Conservation (phyloP, 352 stramenopile genomes). For the Blastocystis sp. region DNA sequence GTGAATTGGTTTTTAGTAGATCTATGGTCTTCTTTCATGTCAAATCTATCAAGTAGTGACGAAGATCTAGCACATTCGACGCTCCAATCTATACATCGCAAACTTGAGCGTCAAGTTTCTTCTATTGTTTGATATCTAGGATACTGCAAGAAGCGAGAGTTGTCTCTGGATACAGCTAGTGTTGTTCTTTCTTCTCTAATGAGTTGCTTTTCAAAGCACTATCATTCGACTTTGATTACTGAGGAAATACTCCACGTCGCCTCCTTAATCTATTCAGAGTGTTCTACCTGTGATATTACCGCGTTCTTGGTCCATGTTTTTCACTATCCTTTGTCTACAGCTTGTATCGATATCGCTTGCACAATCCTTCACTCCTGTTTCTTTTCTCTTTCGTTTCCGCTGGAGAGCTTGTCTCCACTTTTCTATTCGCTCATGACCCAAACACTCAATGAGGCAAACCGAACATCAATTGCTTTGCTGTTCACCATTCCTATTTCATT, state of each 20-base stretch:
- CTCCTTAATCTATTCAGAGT: background rate
- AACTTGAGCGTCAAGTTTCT: background rate
- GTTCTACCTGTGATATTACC: background rate
- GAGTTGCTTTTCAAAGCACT: background rate
- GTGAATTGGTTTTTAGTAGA: background rate
- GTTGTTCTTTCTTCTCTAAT: background rate
- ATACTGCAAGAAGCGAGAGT: background rate
- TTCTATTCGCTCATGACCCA: background rate
- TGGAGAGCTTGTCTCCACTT: background rate
- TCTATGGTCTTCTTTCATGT: background rate
- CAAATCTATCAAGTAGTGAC: background rate
- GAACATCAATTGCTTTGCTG: background rate
- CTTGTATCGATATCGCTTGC: background rate
- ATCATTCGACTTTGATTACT: background rate
- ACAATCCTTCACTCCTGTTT: background rate
- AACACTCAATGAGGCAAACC: background rate
- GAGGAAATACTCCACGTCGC: background rate
- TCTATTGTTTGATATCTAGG: background rate
- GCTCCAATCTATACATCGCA: background rate
- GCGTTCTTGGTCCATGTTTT: background rate
- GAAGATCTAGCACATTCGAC: background rate
- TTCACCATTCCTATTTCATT: background rate
- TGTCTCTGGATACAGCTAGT: background rate
- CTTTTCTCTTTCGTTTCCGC: background rate
- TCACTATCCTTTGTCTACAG: background rate